Conservation (phyloP, 2,329 filamentous ascomycete species). For the Talaromyces funiculosus region DNA sequence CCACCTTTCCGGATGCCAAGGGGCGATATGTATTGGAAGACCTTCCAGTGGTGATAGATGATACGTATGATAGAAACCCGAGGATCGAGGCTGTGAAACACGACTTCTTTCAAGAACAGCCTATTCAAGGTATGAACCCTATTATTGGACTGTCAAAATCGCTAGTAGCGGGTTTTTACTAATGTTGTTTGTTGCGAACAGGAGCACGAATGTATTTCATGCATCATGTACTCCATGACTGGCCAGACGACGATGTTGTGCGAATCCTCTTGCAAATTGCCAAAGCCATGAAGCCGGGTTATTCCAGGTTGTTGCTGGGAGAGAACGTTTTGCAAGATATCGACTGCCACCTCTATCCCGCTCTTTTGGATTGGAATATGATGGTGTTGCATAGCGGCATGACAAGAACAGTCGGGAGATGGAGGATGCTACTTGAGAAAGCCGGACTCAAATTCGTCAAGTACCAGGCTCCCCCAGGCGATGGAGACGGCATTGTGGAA, state of each 20-base stretch:
- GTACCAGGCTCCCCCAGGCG: constrained; percentile 19
- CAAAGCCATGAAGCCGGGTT: constrained; percentile 11
- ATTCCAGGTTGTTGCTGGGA: constrained; percentile 8
- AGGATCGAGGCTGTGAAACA: constrained; percentile 22
- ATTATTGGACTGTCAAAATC: too few relatives aligned
- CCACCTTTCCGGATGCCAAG: constrained; percentile 31
- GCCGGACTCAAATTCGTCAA: constrained; percentile 22
- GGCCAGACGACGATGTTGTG: constrained; percentile 7
- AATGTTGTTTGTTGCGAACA: not conserved
- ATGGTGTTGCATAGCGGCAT: constrained; percentile 12
- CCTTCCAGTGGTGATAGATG: constrained; percentile 33
- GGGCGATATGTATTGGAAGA: constrained; percentile 49
- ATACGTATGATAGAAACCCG: constrained; percentile 15
- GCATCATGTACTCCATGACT: constrained; percentile 14
- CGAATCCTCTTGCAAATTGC: constrained; percentile 3
- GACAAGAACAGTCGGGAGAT: constrained; percentile 11
- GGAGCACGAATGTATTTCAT: constrained; percentile 13
- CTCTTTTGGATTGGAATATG: constrained; percentile 8
- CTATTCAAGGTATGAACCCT: constrained; percentile 13
- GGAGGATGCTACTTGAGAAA: constrained; percentile 11
- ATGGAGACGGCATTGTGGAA: constrained; percentile 14
- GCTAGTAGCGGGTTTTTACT: too few relatives aligned
- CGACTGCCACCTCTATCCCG: constrained; percentile 8
- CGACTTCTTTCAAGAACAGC: constrained; percentile 12
- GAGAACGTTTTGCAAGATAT: constrained; percentile 10